Percentiles rank a stretch among this genome's conserved stretches.
Evolutionary conservation across 2,329 filamentous ascomycete genomes (phyloP).

Genomic region (Fusarium sp.): DNA sequence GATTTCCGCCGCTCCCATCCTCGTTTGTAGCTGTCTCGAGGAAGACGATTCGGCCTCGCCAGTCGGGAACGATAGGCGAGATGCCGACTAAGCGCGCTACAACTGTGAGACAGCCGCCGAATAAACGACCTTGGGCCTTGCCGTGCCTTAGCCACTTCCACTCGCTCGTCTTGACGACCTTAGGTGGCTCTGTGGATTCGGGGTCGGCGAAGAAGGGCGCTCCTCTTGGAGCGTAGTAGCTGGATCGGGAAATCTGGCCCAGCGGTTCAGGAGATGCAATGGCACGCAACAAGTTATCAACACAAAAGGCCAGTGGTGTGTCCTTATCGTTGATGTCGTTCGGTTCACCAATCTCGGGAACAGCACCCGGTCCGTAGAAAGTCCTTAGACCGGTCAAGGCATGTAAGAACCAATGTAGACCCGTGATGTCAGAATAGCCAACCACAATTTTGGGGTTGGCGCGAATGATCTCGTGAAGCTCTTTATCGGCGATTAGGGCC

Average conservation of each 20-base stretch:
- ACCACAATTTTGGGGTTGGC: slow-evolving; percentile 58
- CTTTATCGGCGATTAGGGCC: slow-evolving; percentile 53
- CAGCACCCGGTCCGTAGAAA: slow-evolving; percentile 58
- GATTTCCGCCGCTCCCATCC: slow-evolving; percentile 35
- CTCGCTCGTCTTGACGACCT: slow-evolving; percentile 47
- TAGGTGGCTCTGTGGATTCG: slow-evolving; percentile 45
- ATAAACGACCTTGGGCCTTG: slow-evolving; percentile 58
- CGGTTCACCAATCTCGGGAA: slow-evolving; percentile 56
- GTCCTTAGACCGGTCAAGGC: slow-evolving; percentile 56
- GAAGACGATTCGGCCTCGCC: slow-evolving; percentile 57
- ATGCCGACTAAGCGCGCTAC: slow-evolving; percentile 55
- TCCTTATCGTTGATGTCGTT: slow-evolving; percentile 40
- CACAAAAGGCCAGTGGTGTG: slow-evolving; percentile 50
- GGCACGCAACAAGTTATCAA: slow-evolving; percentile 52
- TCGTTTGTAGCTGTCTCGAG: slow-evolving; percentile 58
- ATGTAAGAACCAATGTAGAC: slow-evolving; percentile 59
- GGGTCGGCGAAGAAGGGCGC: slow-evolving; percentile 42
- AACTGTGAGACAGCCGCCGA: slow-evolving; percentile 59
- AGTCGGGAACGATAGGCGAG: slow-evolving; percentile 52
- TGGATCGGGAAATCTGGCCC: slow-evolving; percentile 52
- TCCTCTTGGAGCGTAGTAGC: slow-evolving; percentile 48
- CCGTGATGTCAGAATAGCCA: slow-evolving; percentile 59
- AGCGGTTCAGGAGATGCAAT: slow-evolving; percentile 47
- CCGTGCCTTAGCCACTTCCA: slow-evolving; percentile 57
- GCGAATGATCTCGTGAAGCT: slow-evolving; percentile 52